A percentile compares a stretch with the other conserved stretches of the same genome.
Evolutionary conservation across 169 alveolate genomes (phyloP).

Genomic region (Eimeria necatrix): DNA sequence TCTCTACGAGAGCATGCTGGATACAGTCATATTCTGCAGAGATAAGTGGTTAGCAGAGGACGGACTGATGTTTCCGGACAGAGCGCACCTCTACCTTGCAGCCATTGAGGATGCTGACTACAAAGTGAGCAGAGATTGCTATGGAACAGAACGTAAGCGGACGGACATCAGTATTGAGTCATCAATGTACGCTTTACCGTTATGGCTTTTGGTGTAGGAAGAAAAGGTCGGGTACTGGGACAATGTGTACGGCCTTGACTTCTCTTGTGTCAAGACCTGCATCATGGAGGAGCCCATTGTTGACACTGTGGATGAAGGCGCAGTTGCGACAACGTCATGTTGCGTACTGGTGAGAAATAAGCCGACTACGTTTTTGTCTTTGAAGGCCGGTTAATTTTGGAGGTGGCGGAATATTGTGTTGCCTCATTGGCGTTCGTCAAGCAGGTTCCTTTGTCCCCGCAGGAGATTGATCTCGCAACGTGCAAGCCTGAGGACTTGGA

Average conservation of each 20-base stretch:
- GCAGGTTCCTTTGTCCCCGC: constrained; percentile 78
- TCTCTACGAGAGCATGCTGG: constrained; percentile 98
- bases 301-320: constrained; percentile 92
- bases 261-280: constrained; percentile 93
- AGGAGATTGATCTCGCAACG: constrained; percentile 94
- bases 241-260: constrained; percentile 97
- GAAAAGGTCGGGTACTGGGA: constrained; percentile 97
- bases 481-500: constrained; percentile 95
- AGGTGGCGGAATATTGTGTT: not conserved
- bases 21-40: constrained; percentile 97
- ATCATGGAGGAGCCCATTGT: constrained; percentile 97
- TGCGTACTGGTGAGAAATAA: constrained; percentile 85
- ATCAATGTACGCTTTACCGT: not conserved
- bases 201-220: constrained; percentile 43
- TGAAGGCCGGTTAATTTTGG: not conserved
- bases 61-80: constrained; percentile 98
- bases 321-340: constrained; percentile 91
- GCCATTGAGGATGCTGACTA: constrained; percentile 98
- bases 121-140: constrained; percentile 84
- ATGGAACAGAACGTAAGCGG: not conserved
- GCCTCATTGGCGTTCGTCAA: not conserved
- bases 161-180: not conserved
- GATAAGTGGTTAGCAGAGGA: constrained; percentile 97
- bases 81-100: constrained; percentile 95
- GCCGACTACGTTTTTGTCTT: not conserved